Evolutionary conservation across 805 yeast genomes (phyloP).

Genomic region (Saturnispora diversa): DNA sequence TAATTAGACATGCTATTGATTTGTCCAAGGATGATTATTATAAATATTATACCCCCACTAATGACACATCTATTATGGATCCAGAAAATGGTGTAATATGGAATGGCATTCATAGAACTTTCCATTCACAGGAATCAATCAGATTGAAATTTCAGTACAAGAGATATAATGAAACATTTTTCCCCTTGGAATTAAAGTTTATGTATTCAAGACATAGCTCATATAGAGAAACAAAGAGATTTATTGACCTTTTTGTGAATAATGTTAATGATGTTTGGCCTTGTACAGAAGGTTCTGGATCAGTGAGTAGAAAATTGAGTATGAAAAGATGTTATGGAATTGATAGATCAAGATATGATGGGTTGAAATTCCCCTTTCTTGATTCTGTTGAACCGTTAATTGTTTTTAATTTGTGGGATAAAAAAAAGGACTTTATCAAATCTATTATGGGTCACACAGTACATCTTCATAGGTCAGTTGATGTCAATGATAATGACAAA

Average conservation of each 20-base stretch:
- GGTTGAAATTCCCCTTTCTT: not conserved
- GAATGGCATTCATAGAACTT: constrained; percentile 1
- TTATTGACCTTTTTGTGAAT: constrained; percentile 14
- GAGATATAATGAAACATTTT: not conserved
- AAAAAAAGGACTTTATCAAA: not conserved
- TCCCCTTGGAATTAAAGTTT: constrained; percentile 12
- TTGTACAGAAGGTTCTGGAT: constrained; percentile 11
- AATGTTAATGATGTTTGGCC: constrained; percentile 15
- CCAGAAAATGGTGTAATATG: not conserved
- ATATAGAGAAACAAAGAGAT: constrained; percentile 13
- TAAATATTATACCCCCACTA: constrained; percentile 3
- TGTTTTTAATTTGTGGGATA: constrained; percentile 6
- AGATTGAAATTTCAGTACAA: constrained; percentile 1
- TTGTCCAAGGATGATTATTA: constrained; percentile 11
- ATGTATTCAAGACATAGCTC: constrained; percentile 19
- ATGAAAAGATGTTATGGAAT: constrained; percentile 14
- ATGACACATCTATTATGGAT: not conserved
- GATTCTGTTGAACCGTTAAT: not conserved
- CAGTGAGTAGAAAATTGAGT: constrained; percentile 15
- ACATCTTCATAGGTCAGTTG: not conserved
- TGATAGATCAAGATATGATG: constrained; percentile 10
- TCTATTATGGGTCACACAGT: not conserved
- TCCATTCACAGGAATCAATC: not conserved
- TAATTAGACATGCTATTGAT: constrained; percentile 13
- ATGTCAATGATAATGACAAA: not conserved